Conservation (phyloP, 768 basidiomycete genomes). For the Butyriboletus loyo region DNA sequence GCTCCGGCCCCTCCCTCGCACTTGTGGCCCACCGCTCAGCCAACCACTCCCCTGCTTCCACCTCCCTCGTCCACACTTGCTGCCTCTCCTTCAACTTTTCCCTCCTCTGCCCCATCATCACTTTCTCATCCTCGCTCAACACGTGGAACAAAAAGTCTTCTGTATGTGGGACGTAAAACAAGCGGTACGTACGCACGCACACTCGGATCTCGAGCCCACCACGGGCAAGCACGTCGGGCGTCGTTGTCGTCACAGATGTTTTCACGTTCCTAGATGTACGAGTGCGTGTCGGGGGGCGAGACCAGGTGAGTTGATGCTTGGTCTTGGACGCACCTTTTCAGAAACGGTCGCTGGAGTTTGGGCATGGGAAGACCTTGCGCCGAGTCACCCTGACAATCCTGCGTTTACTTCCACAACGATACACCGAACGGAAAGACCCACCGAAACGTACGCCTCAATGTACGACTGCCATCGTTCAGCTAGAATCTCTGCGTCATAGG, state of each 20-base stretch:
- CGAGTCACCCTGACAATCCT: slow-evolving; percentile 46
- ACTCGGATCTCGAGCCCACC: slow-evolving; percentile 80
- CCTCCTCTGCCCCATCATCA: neutral
- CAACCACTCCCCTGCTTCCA: slow-evolving; percentile 15
- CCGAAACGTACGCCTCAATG: slow-evolving; percentile 71
- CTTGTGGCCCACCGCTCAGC: neutral
- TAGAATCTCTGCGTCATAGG: slow-evolving; percentile 73
- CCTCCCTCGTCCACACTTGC: slow-evolving; percentile 12
- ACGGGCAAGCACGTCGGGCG: slow-evolving; percentile 45
- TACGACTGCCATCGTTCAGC: slow-evolving; percentile 80
- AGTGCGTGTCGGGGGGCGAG: neutral
- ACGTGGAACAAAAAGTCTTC: slow-evolving; percentile 22
- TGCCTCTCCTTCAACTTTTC: slow-evolving; percentile 9
- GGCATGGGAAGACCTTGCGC: slow-evolving; percentile 50
- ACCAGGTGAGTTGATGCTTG: neutral
- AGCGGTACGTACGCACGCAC: slow-evolving; percentile 42
- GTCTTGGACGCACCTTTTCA: slow-evolving; percentile 50
- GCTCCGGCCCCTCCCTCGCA: neutral
- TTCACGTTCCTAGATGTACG: slow-evolving; percentile 19
- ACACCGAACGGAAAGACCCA: slow-evolving; percentile 29
- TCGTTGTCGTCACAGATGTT: slow-evolving; percentile 18
- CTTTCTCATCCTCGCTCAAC: slow-evolving; percentile 9
- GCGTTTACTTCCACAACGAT: neutral
- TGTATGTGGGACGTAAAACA: slow-evolving; percentile 26
- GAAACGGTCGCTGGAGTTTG: slow-evolving; percentile 56